Conservation (phyloP, 495 filamentous ascomycete species). For the Bathelium albidoporum region DNA sequence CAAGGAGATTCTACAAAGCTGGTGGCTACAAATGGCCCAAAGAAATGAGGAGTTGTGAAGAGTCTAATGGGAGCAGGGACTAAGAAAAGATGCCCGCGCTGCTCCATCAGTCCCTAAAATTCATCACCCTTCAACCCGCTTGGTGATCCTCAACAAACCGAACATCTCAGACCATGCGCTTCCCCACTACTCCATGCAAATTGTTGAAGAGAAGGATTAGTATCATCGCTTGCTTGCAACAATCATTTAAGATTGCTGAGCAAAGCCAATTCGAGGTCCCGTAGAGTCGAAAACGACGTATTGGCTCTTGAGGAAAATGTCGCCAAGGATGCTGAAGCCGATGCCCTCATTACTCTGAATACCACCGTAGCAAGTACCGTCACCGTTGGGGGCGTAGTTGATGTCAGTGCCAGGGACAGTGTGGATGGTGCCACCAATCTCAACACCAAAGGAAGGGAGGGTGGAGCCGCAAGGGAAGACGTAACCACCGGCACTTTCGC, state of each 20-base stretch:
- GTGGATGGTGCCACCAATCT: slow-evolving; percentile 38
- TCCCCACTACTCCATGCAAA: slow-evolving; percentile 7
- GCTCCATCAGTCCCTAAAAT: neutral
- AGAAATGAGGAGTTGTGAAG: neutral
- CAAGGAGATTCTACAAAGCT: neutral
- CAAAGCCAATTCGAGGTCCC: slow-evolving; percentile 51
- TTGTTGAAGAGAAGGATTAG: neutral
- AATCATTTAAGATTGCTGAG: slow-evolving; percentile 22
- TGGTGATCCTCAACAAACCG: neutral
- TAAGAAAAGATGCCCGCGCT: neutral
- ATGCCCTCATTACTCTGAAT: slow-evolving; percentile 45
- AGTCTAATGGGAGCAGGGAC: neutral
- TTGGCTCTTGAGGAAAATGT: slow-evolving; percentile 69
- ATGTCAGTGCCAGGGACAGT: slow-evolving; percentile 48
- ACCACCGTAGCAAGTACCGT: slow-evolving; percentile 28
- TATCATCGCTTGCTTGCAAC: neutral
- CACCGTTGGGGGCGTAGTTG: slow-evolving; percentile 39
- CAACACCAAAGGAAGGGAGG: slow-evolving; percentile 53
- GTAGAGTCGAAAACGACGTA: slow-evolving; percentile 64
- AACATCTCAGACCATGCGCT: neutral
- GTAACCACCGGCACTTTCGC: slow-evolving; percentile 48
- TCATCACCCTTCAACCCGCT: neutral
- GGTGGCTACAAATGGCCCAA: neutral
- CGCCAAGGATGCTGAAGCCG: slow-evolving; percentile 61
- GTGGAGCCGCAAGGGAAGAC: slow-evolving; percentile 52